Conservation (phyloP, 805 yeast genomes). For the Metschnikowia koreensis region DNA sequence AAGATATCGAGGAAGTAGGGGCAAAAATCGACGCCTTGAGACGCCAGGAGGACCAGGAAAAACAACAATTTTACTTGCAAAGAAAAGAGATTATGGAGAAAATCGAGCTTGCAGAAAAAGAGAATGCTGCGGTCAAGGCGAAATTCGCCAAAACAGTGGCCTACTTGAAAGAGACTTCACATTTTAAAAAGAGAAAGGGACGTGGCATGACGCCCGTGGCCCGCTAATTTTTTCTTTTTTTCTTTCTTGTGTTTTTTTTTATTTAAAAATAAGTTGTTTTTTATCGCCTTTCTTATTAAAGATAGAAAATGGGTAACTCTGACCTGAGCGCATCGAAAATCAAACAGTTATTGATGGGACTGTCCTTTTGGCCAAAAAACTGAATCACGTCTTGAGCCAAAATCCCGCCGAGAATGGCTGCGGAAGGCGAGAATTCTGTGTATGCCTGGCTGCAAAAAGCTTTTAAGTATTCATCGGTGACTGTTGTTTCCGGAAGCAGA, state of each 20-base stretch:
- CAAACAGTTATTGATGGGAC: constrained; percentile 79
- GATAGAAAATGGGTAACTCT: constrained; percentile 71
- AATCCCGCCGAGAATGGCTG: constrained; percentile 88
- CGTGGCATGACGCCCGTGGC: constrained; percentile 33
- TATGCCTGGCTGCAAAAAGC: constrained; percentile 47
- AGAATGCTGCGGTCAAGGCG: constrained; percentile 23
- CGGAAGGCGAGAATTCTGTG: constrained; percentile 75
- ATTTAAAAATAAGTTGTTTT: too few relatives aligned
- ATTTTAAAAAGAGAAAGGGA: constrained; percentile 42
- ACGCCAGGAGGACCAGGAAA: constrained; percentile 23
- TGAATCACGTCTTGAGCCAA: constrained; percentile 90
- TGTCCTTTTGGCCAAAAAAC: constrained; percentile 67
- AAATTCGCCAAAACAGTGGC: constrained; percentile 34
- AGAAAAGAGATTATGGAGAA: constrained; percentile 17
- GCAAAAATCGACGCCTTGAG: constrained; percentile 21
- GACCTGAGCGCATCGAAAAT: constrained; percentile 69
- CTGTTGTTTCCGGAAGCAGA: constrained; percentile 42
- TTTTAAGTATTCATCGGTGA: constrained; percentile 42
- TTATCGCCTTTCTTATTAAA: constrained; percentile 1
- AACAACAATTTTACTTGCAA: constrained; percentile 21
- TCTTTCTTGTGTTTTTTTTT: too few relatives aligned
- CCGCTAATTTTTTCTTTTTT: background rate
- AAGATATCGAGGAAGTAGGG: constrained; percentile 18
- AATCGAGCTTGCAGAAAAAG: constrained; percentile 24
- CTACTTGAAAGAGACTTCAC: constrained; percentile 39